Percentiles rank a stretch among this genome's conserved stretches.
phyloP scores from a whole-genome alignment of 441 rosid genomes.

The Bocquillonia castaneifolia region DNA sequence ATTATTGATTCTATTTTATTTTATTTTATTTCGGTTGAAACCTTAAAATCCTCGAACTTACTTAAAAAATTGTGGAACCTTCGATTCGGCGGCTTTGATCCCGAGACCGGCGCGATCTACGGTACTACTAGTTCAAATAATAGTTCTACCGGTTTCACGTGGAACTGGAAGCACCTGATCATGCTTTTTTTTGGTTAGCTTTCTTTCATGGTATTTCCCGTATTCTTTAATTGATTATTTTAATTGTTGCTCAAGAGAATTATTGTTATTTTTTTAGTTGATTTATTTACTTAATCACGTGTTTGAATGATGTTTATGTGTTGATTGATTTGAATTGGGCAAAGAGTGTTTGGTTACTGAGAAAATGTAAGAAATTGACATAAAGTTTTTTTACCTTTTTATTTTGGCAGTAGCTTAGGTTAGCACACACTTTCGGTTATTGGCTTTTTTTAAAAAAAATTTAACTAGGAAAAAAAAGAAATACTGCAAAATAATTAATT shows the following conservation, averaged over 20 bases:
- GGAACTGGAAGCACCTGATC: constrained; percentile 19
- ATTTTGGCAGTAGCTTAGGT: background rate
- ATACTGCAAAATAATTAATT: too few species aligned
- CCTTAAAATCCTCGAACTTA: background rate
- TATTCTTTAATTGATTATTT: background rate
- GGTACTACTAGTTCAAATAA: constrained; percentile 9
- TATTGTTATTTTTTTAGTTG: too few species aligned
- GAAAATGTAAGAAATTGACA: constrained; percentile 20
- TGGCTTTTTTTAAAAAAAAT: background rate
- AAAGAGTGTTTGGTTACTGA: constrained; percentile 30
- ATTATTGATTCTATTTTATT: background rate
- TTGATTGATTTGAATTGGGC: constrained; percentile 7
- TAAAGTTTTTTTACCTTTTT: background rate
- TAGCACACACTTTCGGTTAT: background rate
- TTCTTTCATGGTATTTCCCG: background rate
- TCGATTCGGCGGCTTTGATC: constrained; percentile 16
- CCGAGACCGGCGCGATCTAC: constrained; percentile 35
- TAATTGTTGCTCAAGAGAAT: background rate
- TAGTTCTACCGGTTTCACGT: constrained; percentile 13
- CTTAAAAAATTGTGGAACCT: constrained; percentile 9
- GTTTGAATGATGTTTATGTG: constrained; percentile 8
- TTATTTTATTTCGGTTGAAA: background rate
- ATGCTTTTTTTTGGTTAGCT: background rate
- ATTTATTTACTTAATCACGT: too few species aligned
- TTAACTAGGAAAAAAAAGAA: too few species aligned